phyloP scores from a whole-genome alignment of 2,329 filamentous ascomycete species.

The Aspergillus sergii region DNA sequence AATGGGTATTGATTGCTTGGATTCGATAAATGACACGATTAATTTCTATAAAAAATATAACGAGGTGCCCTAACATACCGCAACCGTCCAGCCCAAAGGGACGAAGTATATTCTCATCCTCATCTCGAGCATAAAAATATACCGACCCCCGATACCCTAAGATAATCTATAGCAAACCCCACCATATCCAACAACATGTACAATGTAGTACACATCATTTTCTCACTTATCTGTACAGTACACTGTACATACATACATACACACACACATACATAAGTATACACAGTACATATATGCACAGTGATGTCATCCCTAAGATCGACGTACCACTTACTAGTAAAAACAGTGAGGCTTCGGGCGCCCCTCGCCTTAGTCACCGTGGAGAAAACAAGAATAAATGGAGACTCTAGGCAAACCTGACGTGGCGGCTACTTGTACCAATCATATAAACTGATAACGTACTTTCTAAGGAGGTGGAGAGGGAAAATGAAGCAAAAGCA shows the following conservation, averaged over 20 bases:
- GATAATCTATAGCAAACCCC: not conserved
- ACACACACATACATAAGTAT: no score
- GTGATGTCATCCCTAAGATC: not conserved
- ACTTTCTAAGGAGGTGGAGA: no score
- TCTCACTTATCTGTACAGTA: not conserved
- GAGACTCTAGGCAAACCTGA: not conserved
- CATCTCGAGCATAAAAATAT: no score
- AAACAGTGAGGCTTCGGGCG: not conserved
- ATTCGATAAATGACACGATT: no score
- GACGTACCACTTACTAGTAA: not conserved
- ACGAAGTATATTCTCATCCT: not conserved
- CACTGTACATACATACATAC: not conserved
- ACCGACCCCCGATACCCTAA: not conserved
- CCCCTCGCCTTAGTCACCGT: not conserved
- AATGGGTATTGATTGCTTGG: no score
- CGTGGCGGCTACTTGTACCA: not conserved
- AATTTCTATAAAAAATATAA: no score
- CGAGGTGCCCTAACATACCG: no score
- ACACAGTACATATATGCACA: not conserved
- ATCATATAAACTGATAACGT: not conserved
- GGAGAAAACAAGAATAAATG: not conserved
- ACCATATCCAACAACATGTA: not conserved
- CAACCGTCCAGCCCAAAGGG: no score
- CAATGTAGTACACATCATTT: not conserved
- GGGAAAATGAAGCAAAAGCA: no score